Evolutionary conservation across 192 early-diverging fungal genomes (phyloP).

Genomic region (Pilobolus umbonatus): DNA sequence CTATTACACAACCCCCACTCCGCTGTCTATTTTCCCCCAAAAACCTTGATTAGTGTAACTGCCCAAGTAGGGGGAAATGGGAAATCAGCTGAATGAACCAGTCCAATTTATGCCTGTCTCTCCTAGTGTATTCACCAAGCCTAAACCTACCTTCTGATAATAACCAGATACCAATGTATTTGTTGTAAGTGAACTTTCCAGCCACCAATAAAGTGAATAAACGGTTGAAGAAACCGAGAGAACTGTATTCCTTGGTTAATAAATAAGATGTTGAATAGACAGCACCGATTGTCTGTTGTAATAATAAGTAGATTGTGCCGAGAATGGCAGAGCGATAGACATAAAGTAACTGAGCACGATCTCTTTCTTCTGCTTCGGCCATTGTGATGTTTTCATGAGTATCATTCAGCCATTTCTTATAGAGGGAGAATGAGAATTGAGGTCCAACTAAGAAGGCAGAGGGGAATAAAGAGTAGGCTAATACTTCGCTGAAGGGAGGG

Average conservation of each 20-base stretch:
- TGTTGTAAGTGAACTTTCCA: constrained; percentile 49
- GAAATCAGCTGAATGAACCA: not conserved
- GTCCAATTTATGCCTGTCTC: too few relatives aligned
- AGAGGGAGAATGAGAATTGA: constrained; percentile 58
- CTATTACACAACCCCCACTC: not conserved
- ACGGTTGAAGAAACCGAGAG: constrained; percentile 28
- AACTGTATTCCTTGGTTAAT: constrained; percentile 38
- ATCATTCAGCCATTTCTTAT: constrained; percentile 21
- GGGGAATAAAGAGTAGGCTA: constrained; percentile 54
- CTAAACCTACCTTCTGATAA: constrained; percentile 45
- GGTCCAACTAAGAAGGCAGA: constrained; percentile 57
- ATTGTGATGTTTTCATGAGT: not conserved
- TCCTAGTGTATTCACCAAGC: too few relatives aligned
- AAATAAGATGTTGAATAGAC: constrained; percentile 42
- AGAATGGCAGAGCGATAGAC: constrained; percentile 35
- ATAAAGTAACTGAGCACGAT: constrained; percentile 30
- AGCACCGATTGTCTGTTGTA: constrained; percentile 40
- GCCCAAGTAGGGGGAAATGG: not conserved
- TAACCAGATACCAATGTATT: constrained; percentile 62
- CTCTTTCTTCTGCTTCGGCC: constrained; percentile 13
- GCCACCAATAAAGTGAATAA: constrained; percentile 43
- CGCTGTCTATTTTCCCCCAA: constrained; percentile 1
- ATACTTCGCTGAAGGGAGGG: constrained; percentile 40
- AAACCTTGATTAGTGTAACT: constrained; percentile 12
- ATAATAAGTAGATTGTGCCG: constrained; percentile 39